These are phyloP conservation scores for Colletotrichum eremochloae DNA, from an alignment of 2,329 filamentous ascomycete genomes.

Conservation along the genomic window DNA sequence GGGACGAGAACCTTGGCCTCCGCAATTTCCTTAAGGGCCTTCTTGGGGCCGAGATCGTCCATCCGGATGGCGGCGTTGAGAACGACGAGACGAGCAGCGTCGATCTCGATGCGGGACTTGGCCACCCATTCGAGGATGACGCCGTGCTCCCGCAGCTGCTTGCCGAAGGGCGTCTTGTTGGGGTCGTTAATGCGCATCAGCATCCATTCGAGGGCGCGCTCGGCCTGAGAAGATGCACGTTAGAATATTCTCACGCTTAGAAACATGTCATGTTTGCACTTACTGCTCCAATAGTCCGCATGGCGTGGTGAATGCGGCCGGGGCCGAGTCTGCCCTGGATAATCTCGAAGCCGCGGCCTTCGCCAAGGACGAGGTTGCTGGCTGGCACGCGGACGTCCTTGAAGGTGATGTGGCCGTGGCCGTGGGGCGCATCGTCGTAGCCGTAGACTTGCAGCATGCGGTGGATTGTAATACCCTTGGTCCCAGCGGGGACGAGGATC, in stretches of 20 bases:
- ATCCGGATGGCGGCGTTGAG: slow-evolving; percentile 97
- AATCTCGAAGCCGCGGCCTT: slow-evolving; percentile 96
- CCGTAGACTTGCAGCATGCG: slow-evolving; percentile 95
- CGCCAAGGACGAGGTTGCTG: slow-evolving; percentile 88
- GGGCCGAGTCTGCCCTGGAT: slow-evolving; percentile 97
- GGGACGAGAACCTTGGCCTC: slow-evolving; percentile 95
- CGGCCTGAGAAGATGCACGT: slow-evolving; percentile 65
- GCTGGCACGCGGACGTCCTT: slow-evolving; percentile 89
- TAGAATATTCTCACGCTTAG: neutral
- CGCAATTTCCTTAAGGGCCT: slow-evolving; percentile 91
- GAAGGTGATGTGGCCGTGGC: slow-evolving; percentile 93
- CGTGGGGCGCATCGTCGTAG: slow-evolving; percentile 98
- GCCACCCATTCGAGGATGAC: slow-evolving; percentile 97
- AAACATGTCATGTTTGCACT: slow-evolving; percentile 47
- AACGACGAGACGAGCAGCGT: slow-evolving; percentile 88
- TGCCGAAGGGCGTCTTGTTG: slow-evolving; percentile 90
- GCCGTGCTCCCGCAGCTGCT: slow-evolving; percentile 88
- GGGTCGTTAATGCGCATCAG: slow-evolving; percentile 94
- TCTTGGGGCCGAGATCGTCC: slow-evolving; percentile 89
- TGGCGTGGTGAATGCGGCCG: slow-evolving; percentile 96
- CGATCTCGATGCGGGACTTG: slow-evolving; percentile 92
- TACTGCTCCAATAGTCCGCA: slow-evolving; percentile 91
- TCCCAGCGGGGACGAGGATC: slow-evolving; percentile 84
- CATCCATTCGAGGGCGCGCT: slow-evolving; percentile 94
- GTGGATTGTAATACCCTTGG: slow-evolving; percentile 90